A percentile compares a stretch with the other conserved stretches of the same genome.
Evolutionary conservation across 164 flowering plant species (phyloP).

Genomic region (Vitis rotundifolia): DNA sequence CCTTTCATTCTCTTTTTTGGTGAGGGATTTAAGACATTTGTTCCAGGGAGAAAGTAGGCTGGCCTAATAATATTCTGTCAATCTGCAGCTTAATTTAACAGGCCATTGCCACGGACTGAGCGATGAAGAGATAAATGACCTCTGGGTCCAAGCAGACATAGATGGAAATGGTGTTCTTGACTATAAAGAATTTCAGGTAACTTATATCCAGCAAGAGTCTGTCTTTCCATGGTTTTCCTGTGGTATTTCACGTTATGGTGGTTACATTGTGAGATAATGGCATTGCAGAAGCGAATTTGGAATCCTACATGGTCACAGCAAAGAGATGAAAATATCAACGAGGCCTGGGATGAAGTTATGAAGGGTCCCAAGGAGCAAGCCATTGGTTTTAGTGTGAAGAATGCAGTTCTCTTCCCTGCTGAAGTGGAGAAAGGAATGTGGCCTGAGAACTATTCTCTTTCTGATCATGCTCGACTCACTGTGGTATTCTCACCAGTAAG

Average conservation of each 20-base stretch:
- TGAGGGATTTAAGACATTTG: neutral
- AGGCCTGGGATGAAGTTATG: slow-evolving; percentile 15
- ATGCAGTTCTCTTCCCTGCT: slow-evolving; percentile 91
- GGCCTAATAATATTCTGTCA: slow-evolving; percentile 5
- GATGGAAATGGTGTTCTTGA: slow-evolving; percentile 80
- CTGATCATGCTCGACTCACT: slow-evolving; percentile 94
- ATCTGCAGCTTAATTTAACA: slow-evolving; percentile 66
- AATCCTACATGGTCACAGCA: slow-evolving; percentile 49
- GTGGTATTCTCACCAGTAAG: slow-evolving; percentile 85
- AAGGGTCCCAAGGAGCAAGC: slow-evolving; percentile 42
- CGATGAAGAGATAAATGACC: slow-evolving; percentile 61
- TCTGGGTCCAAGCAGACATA: slow-evolving; percentile 85
- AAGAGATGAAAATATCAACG: slow-evolving; percentile 30
- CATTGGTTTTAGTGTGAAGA: slow-evolving; percentile 79
- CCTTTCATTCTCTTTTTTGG: neutral
- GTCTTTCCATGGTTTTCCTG: too few relatives aligned
- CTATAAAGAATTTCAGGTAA: slow-evolving; percentile 83
- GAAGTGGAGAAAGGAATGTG: slow-evolving; percentile 94
- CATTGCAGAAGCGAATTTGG: slow-evolving; percentile 78
- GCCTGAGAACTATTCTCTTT: slow-evolving; percentile 95
- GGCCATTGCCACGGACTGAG: slow-evolving; percentile 75
- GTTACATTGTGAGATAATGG: slow-evolving; percentile 8
- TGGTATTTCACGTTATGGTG: neutral
- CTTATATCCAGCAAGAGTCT: too few relatives aligned
- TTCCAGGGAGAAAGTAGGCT: neutral